Percentiles rank a stretch among this genome's conserved stretches.
phyloP scores from a whole-genome alignment of 345 rosid species.

The Citrus reticulata region DNA sequence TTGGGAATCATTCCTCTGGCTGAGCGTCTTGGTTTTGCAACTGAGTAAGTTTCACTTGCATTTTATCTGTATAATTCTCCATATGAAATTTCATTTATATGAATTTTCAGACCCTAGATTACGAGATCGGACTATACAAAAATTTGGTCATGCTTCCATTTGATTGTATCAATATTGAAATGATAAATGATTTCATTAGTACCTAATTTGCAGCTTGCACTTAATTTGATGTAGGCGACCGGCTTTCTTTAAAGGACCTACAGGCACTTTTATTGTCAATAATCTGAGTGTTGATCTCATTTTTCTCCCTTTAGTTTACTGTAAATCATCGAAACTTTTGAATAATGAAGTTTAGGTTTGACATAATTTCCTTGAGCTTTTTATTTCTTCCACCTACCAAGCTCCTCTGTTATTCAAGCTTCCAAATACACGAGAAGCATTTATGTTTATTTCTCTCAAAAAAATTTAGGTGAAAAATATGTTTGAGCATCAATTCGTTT shows the following conservation, averaged over 20 bases:
- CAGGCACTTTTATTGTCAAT: conserved; percentile 17
- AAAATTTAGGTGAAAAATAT: background rate
- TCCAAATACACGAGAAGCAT: background rate
- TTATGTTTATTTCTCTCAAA: background rate
- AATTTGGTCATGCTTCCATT: background rate
- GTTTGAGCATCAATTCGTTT: background rate
- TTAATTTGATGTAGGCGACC: conserved; percentile 40
- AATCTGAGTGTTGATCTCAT: background rate
- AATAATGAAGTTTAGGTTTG: background rate
- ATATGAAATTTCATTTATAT: background rate
- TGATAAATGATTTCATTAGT: background rate
- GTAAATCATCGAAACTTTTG: background rate
- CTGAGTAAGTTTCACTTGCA: conserved; percentile 30
- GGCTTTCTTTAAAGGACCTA: conserved; percentile 45
- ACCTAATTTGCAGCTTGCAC: conserved; percentile 1
- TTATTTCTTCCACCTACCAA: background rate
- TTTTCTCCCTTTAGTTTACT: background rate
- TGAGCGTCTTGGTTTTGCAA: conserved; percentile 52
- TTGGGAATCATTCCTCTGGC: conserved; percentile 50
- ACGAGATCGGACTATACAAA: background rate
- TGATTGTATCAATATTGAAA: background rate
- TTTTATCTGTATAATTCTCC: background rate
- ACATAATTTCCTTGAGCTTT: background rate
- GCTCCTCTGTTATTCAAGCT: background rate
- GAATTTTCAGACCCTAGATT: background rate